These are phyloP conservation scores for Chenopodium formosanum DNA, from an alignment of 148 eudicot genomes.

Conservation along the genomic window DNA sequence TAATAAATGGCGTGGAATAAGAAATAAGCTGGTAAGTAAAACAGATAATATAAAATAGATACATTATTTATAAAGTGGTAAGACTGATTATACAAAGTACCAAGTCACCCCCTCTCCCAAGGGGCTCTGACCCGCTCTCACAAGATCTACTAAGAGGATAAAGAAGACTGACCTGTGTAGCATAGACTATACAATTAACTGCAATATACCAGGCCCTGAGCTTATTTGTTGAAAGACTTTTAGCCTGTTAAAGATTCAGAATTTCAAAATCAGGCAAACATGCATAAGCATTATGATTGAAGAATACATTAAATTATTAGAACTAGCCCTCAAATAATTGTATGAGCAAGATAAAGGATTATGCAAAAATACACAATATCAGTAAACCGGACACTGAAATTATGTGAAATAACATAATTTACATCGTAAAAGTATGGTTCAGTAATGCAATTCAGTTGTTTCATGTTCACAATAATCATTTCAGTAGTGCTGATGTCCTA, in stretches of 20 bases:
- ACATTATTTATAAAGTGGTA: background rate
- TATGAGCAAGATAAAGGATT: background rate
- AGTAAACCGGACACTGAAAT: background rate
- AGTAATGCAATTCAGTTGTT: background rate
- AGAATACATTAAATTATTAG: background rate
- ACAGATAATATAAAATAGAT: background rate
- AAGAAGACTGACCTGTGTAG: slow-evolving; percentile 56
- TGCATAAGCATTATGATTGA: background rate
- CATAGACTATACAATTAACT: slow-evolving; percentile 61
- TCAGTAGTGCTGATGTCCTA: background rate
- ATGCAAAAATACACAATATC: background rate
- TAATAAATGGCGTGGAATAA: no score
- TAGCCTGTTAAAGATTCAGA: slow-evolving; percentile 53
- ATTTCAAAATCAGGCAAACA: slow-evolving; percentile 9
- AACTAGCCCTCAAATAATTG: background rate
- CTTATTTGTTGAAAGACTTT: slow-evolving; percentile 75
- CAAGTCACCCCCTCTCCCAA: background rate
- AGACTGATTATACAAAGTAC: background rate
- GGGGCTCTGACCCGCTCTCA: background rate
- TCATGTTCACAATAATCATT: background rate
- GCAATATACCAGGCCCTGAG: slow-evolving; percentile 58
- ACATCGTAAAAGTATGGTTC: background rate
- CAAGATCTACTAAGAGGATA: background rate
- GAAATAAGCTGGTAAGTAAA: background rate
- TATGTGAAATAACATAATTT: background rate